Evolutionary conservation across 108 stramenopile species (phyloP).

Genomic region (Fistulifera pelliculosa): DNA sequence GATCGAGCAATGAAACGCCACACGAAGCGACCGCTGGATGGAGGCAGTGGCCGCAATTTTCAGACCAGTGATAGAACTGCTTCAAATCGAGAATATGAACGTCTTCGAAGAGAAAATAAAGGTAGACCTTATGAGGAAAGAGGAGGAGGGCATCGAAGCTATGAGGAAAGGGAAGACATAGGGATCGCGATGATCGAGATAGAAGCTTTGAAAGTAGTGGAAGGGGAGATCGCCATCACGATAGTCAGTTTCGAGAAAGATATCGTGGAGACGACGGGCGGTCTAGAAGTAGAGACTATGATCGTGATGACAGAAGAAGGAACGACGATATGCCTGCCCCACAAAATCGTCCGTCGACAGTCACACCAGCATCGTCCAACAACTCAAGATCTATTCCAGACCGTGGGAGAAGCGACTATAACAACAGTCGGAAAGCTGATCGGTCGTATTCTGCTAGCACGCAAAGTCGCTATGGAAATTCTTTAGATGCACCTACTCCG

Average conservation of each 20-base stretch:
- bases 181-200: conserved; percentile 1
- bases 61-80: no score
- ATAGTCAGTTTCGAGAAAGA: conserved; percentile 2
- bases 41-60: neutral
- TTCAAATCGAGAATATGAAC: neutral
- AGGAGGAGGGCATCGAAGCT: neutral
- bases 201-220: neutral
- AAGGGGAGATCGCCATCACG: neutral
- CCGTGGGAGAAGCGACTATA: neutral
- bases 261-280: neutral
- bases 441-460: neutral
- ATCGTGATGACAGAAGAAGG: neutral
- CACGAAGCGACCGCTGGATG: conserved; percentile 19
- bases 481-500: neutral
- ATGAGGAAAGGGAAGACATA: neutral
- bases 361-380: no score
- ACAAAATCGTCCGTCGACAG: neutral
- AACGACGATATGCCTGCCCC: conserved; percentile 1
- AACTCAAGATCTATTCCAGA: neutral
- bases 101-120: neutral
- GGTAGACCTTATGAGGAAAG: neutral
- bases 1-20: conserved; percentile 11
- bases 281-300: conserved; percentile 2
- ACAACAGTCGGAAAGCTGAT: neutral
- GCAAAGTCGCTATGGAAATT: neutral